Evolutionary conservation across 169 alveolate genomes (phyloP), one percentile per base, ranked within the genome.

Genomic region (Eimeria necatrix): DNA sequence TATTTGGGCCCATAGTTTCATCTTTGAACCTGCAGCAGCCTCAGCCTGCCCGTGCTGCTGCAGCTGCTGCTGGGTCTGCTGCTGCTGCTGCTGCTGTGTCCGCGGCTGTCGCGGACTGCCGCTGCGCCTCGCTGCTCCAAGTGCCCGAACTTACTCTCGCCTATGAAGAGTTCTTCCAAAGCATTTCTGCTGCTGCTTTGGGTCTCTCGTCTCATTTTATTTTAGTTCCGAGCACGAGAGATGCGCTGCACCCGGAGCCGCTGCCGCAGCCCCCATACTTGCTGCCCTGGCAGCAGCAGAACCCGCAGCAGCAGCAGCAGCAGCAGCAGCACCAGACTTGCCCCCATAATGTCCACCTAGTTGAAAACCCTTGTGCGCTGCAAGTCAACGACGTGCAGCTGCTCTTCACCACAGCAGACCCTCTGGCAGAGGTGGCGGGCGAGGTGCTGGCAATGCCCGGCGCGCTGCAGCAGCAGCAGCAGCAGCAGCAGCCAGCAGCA

Each of bases 211-310:
- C 93, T 6, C 83, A 60, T 3, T 87, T 92, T 51, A 56, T 92
- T 18, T 53, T 92, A 16, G 86, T 92, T 16, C 95, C 95, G 49
- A 92, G 95, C 92, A 46, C 87, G 61, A 60, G 86, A 53, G 95
- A 92, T 64, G 92, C 88, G 32, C 70, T 70, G 92, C 83, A 92
- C 53, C 95, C 95, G 32, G 84, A 81, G 76, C 95, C 95, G 56
- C 74, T 92, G 3, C 95, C 95, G 16, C 95, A 92, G 48, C 95
- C 95, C 26, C 91, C 95, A 12, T 92, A 92, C 76, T 16, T 51
- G 16, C 68, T 64, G 3, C 48, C 24, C 46, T 14, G 70, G 46
- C 26, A 46, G 70, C 95, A 56, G 64, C 84, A 22, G 78, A n/a
- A n/a, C 7, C 61, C 61, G 4, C 95, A 87, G 20, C 95, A 78